Percentiles rank a stretch among this genome's conserved stretches.
phyloP scores from a whole-genome alignment of 2,329 filamentous ascomycete species.

The Exophiala sideris region DNA sequence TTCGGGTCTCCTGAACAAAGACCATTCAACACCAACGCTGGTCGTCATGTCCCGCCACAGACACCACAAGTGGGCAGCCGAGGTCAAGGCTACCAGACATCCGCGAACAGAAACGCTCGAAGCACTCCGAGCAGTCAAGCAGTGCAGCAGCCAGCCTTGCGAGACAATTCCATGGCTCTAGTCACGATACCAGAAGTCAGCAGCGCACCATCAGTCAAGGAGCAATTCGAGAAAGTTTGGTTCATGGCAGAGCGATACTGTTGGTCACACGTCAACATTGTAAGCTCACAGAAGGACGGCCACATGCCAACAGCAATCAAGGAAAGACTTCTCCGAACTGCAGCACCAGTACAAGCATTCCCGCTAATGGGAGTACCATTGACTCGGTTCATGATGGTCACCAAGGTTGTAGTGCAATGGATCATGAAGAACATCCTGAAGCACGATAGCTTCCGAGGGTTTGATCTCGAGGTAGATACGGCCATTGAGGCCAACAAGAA shows the following conservation, averaged over 20 bases:
- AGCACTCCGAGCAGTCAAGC: not conserved
- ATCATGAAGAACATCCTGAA: slow-evolving; percentile 18
- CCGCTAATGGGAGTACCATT: slow-evolving; percentile 20
- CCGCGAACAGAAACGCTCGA: not conserved
- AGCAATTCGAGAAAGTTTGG: slow-evolving; percentile 10
- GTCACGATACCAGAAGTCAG: not conserved
- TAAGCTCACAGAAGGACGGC: slow-evolving; percentile 22
- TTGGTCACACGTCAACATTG: slow-evolving; percentile 22
- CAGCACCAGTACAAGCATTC: slow-evolving; percentile 17
- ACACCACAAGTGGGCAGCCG: slow-evolving; percentile 2
- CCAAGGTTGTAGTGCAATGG: slow-evolving; percentile 24
- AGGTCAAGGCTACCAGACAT: not conserved
- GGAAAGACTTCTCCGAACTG: slow-evolving; percentile 18
- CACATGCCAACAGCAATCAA: slow-evolving; percentile 19
- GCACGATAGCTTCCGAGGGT: slow-evolving; percentile 19
- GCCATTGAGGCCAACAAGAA: slow-evolving; percentile 9
- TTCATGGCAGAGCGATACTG: slow-evolving; percentile 17
- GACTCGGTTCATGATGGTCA: slow-evolving; percentile 22
- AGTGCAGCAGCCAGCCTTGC: not conserved
- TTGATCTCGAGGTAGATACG: slow-evolving; percentile 17
- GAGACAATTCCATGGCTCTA: not conserved
- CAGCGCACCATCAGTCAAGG: not conserved
- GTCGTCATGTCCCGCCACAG: not conserved
- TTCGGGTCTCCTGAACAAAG: slow-evolving; percentile 17
- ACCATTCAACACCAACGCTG: slow-evolving; percentile 3